Evolutionary conservation across 148 eudicot genomes (phyloP).

Genomic region (Cornus florida): DNA sequence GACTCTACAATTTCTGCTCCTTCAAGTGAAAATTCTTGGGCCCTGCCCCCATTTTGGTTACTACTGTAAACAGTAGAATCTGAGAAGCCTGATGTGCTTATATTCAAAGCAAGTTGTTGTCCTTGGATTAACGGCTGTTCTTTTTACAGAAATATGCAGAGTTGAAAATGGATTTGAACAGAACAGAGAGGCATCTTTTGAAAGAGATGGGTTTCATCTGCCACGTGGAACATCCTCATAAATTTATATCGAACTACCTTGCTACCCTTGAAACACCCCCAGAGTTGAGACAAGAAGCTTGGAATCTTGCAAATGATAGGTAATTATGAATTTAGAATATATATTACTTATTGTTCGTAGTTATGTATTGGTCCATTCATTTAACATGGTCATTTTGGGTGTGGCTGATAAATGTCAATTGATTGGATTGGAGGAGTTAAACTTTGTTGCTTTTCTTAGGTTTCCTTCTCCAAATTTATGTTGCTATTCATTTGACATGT

Average conservation of each 20-base stretch:
- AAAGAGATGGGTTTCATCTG: constrained; percentile 97
- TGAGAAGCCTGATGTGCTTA: constrained; percentile 1
- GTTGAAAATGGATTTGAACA: constrained; percentile 72
- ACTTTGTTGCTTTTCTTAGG: background rate
- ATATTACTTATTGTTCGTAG: too few relatives aligned
- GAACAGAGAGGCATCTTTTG: constrained; percentile 76
- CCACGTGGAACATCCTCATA: constrained; percentile 96
- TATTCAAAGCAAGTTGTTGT: background rate
- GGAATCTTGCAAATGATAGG: constrained; percentile 99
- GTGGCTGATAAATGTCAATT: background rate
- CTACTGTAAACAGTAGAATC: too few relatives aligned
- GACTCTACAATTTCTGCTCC: too few relatives aligned
- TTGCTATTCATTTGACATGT: background rate
- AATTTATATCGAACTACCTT: constrained; percentile 89
- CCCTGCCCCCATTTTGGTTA: too few relatives aligned
- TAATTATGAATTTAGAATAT: constrained; percentile 17
- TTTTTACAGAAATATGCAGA: constrained; percentile 68
- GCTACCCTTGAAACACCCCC: constrained; percentile 67
- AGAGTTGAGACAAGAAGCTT: constrained; percentile 85
- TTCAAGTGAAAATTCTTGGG: too few relatives aligned
- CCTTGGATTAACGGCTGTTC: constrained; percentile 6
- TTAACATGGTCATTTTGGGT: background rate
- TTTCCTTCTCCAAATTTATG: background rate
- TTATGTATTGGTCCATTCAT: too few relatives aligned
- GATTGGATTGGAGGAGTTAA: background rate